Base-by-base conservation (phyloP, 139 green algal genomes). In the Chlorella vulgaris region DNA sequence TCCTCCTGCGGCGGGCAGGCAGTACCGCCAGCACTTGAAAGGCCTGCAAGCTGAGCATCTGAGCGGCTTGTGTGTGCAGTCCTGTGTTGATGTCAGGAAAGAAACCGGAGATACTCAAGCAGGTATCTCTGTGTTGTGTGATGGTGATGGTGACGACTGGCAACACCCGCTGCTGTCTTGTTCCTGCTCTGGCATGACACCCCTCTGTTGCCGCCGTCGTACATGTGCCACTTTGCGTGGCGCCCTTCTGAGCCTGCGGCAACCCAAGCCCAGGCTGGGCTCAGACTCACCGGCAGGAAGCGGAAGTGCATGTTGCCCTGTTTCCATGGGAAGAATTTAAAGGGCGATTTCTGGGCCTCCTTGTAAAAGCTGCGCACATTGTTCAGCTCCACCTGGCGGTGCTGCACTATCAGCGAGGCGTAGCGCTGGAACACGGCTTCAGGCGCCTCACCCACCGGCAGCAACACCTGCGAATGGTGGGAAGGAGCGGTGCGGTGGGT, bases 311-410 rank as follows among this genome's bases (percentile, higher is more conserved):
- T 88, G 60, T 82, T 81, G 47, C 92, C 90, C 18, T 66, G 89
- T 69, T 87, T 91, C 91, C 91, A 95, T 42, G 93, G 90, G 61
- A 96, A 84, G 70, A 85, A 85, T n/a, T 83, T 87, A 62, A 96
- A 95, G 24, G 93, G 92, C 31, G 86, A 92, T 79, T 94, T 94
- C 29, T 88, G 81, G 6, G 83, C 50, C 55, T 87, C 86, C 22
- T 87, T 89, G 69, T 93, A 89, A 66, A 94, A 91, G 1, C 85
- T 88, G 21, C 80, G 78, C 22, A 92, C 73, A 35, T 83, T 82
- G 28, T 81, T 66, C 53, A 94, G 83, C 40, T 93, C 87, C 62
- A 94, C 87, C 79, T 93, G 88, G 55, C 86, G 81, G 80, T 93
- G 86, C 36, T 50, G 82, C 35, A 90, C 86, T 55, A 96, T 89